Base-by-base conservation (phyloP, 495 filamentous ascomycete species). In the Pseudoneurospora amorphoporcata region DNA sequence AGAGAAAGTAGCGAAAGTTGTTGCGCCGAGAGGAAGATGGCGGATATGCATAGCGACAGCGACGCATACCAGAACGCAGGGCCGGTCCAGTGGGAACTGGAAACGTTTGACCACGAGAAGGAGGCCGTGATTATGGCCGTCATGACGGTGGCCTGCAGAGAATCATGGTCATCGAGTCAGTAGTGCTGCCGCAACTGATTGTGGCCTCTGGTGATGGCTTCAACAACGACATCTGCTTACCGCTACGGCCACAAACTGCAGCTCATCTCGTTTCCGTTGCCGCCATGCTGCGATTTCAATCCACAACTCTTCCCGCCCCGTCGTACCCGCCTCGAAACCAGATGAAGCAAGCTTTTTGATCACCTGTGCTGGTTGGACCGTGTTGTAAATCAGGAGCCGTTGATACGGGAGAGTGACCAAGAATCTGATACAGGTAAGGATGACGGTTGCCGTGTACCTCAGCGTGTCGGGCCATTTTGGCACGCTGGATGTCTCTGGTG, bases 51-150 rank as follows among this genome's bases (percentile, higher is more conserved):
- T 0, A 69, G 45, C 17, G 71, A 39, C 0, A 72, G 17, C 23
- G 65, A 35, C 1, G 71, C 71, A 37, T 70, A 72, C 71, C 71
- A 72, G 12, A 72, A 70, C 2, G 71, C 71, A 10, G 68, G 65
- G 1, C 71, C 71, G 39, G 69, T 61, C 71, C 71, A 72, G 41
- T 69, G 41, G 10, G 71, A 72, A 37, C 3, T 39, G 1, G 3
- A 0, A 17, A 72, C 68, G 37, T 70, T 72, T 3, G 0, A 0
- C 68, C 65, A 69, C 1, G 40, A 69, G 10, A 72, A 41, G 5
- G 71, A 72, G 1, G 71, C 68, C 16, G 71, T 72, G 5, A 70
- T 37, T 42, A 72, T 72, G 10, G 68, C 71, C 3, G 71, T 72
- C n/a, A 72, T 16, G 8, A 29, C 71, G 8, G 65, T 29, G 3